Percentiles rank a stretch among this genome's conserved stretches.
Conservation (phyloP, 2,329 filamentous ascomycete genomes). For the Balansia obtecta region DNA sequence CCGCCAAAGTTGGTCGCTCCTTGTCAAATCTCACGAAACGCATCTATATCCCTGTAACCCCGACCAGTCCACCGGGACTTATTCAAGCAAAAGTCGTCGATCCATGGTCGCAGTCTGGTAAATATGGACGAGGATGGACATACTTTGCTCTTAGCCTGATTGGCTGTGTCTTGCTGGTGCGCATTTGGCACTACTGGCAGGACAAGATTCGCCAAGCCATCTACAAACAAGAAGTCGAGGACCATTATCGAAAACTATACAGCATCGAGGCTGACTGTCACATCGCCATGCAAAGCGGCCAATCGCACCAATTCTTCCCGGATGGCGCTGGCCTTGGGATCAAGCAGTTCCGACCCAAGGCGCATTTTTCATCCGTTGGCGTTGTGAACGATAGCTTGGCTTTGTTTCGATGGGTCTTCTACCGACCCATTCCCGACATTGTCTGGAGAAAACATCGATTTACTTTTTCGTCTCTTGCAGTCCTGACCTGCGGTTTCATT, state of each 20-base stretch:
- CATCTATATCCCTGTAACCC: conserved; percentile 47
- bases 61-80: conserved; percentile 47
- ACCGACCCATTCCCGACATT: conserved; percentile 69
- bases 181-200: conserved; percentile 81
- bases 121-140: conserved; percentile 79
- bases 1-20: conserved; percentile 20
- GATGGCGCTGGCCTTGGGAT: conserved; percentile 45
- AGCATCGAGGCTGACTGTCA: conserved; percentile 36
- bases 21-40: conserved; percentile 35
- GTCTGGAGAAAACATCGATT: conserved; percentile 55
- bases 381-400: conserved; percentile 69
- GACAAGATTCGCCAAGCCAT: conserved; percentile 86
- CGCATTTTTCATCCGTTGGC: conserved; percentile 63
- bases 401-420: conserved; percentile 80
- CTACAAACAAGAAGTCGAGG: conserved; percentile 69
- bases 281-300: conserved; percentile 33
- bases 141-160: conserved; percentile 73
- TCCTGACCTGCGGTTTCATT: conserved; percentile 54
- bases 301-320: conserved; percentile 62
- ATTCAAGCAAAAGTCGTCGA: conserved; percentile 55
- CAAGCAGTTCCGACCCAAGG: conserved; percentile 47
- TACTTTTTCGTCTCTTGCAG: conserved; percentile 69
- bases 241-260: conserved; percentile 45
- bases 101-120: conserved; percentile 69
- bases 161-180: conserved; percentile 51